Base-by-base conservation (phyloP, 129 eudicot species). In the Lactuca sativa region DNA sequence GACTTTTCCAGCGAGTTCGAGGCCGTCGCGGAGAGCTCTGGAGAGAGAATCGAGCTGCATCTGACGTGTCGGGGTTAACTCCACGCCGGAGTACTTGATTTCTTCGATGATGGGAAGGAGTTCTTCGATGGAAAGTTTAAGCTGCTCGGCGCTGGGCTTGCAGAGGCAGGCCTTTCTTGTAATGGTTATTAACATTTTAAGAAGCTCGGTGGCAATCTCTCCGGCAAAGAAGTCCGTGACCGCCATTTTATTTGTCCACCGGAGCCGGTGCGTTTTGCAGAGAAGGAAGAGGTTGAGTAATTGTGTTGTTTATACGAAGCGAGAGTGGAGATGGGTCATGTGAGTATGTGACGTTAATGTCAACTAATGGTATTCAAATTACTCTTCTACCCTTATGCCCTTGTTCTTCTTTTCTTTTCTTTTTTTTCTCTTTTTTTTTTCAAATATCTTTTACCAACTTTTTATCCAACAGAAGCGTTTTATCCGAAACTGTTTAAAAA, bases 71-170 rank as follows among this genome's bases (percentile, higher is more conserved):
- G 71, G 77, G 14, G 82, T 83, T n/a, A 89, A 57, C 44, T 92
- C 95, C 34, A 86, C 90, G 38, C 98, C 98, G 54, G 95, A 65
- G 85, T 71, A 83, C 62, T 89, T 86, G 78, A 86, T 92, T 64
- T 92, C 98, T 40, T 85, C 79, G 75, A 92, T 92, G 80, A 86
- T 86, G 17, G 98, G 98, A 30, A 72, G 81, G 72, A 92, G 96
- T 21, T 81, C 79, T 6, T 80, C 30, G 69, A 92, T 70, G 59
- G 85, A 70, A 15, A 15, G 44, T 11, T 81, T 79, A 25, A 92
- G 90, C 10, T 86, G 80, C 40, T 89, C 85, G 64, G 98, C 96
- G 37, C 85, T 83, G 9, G 76, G 48, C 62, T 83, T 82, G 82
- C 90, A 89, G n/a, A 81, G 38, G 9, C 78, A 67, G 0, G 98